Evolutionary conservation across 805 yeast genomes (phyloP).

Genomic region (Ogataea parapolymorpha): DNA sequence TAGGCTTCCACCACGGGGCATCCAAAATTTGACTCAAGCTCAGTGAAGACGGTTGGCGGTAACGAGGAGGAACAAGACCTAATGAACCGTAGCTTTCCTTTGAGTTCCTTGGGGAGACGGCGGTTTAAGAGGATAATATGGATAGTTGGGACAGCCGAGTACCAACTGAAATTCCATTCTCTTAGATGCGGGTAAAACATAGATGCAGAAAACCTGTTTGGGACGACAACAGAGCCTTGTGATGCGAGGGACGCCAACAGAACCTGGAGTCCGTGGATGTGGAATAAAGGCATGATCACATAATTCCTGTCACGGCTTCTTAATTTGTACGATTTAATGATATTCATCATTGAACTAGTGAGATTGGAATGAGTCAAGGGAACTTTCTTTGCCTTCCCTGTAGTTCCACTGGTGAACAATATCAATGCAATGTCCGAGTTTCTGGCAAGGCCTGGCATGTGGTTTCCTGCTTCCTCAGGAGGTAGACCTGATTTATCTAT

Average conservation of each 20-base stretch:
- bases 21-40: slow-evolving; percentile 52
- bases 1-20: slow-evolving; percentile 76
- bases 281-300: slow-evolving; percentile 75
- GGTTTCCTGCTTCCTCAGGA: slow-evolving; percentile 8
- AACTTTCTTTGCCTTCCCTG: slow-evolving; percentile 74
- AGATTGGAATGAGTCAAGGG: slow-evolving; percentile 66
- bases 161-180: slow-evolving; percentile 57
- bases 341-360: slow-evolving; percentile 56
- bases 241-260: slow-evolving; percentile 56
- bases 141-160: slow-evolving; percentile 75
- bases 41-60: slow-evolving; percentile 61
- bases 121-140: slow-evolving; percentile 61
- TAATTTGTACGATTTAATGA: slow-evolving; percentile 54
- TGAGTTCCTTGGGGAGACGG: slow-evolving; percentile 51
- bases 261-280: slow-evolving; percentile 73
- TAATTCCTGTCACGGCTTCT: slow-evolving; percentile 50
- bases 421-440: slow-evolving; percentile 55
- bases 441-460: slow-evolving; percentile 15
- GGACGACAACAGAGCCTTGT: slow-evolving; percentile 60
- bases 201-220: slow-evolving; percentile 58
- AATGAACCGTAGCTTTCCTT: slow-evolving; percentile 52
- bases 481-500: slow-evolving; percentile 16
- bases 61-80: slow-evolving; percentile 71
- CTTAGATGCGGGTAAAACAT: slow-evolving; percentile 59
- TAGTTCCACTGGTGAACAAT: slow-evolving; percentile 72